A percentile compares a stretch with the other conserved stretches of the same genome.
Conservation (phyloP, 441 rosid species). For the Erodium trifolium region DNA sequence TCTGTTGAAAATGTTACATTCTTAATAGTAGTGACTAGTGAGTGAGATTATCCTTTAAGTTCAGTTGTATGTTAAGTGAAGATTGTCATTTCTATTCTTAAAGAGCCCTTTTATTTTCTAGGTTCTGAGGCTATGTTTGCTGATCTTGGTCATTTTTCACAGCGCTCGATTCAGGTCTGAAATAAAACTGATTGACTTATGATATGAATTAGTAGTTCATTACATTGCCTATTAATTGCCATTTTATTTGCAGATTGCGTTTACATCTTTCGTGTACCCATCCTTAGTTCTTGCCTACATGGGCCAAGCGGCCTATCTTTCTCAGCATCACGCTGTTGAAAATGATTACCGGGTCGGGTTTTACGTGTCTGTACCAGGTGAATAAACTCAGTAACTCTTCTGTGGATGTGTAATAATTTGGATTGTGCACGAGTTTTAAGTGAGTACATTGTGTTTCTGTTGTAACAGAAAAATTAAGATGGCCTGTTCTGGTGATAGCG, state of each 20-base stretch:
- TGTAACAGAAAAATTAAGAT: constrained; percentile 46
- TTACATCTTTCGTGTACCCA: constrained; percentile 88
- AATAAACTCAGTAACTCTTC: too few relatives aligned
- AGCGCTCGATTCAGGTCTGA: constrained; percentile 84
- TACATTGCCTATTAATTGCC: too few relatives aligned
- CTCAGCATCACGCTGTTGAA: constrained; percentile 45
- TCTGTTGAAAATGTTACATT: too few relatives aligned
- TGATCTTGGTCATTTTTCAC: constrained; percentile 26
- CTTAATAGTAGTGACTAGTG: too few relatives aligned
- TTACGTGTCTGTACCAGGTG: constrained; percentile 85
- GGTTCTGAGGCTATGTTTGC: constrained; percentile 99
- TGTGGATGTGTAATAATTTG: too few relatives aligned
- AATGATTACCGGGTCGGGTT: constrained; percentile 49
- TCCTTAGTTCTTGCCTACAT: constrained; percentile 89
- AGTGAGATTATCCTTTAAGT: too few relatives aligned
- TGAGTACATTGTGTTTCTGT: neutral
- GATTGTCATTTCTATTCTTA: too few relatives aligned
- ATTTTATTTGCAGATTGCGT: constrained; percentile 53
- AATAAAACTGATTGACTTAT: neutral
- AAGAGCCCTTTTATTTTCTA: neutral
- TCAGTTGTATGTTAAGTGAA: too few relatives aligned
- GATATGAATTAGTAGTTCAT: too few relatives aligned
- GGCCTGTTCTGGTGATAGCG: constrained; percentile 30
- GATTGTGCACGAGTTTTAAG: neutral
- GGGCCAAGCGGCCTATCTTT: constrained; percentile 98